These are phyloP conservation scores for Ajuga reptans DNA, from an alignment of 305 asterid genomes.

Conservation along the genomic window DNA sequence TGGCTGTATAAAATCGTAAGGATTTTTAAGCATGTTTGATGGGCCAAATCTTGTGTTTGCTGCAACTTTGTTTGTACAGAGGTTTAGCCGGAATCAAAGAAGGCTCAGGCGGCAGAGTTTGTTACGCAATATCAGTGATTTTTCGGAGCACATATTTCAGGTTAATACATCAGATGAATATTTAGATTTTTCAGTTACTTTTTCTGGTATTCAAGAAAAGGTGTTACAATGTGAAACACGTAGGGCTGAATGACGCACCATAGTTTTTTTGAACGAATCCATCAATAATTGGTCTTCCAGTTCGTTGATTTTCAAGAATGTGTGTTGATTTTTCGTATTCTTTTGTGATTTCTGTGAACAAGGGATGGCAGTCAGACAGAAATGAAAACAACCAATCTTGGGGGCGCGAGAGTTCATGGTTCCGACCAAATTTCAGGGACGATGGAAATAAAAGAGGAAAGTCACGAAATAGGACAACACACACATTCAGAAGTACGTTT, in stretches of 20 bases:
- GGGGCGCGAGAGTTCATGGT: slow-evolving; percentile 50
- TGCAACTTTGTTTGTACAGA: slow-evolving; percentile 36
- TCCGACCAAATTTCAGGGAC: slow-evolving; percentile 40
- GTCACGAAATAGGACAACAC: slow-evolving; percentile 37
- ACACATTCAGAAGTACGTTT: slow-evolving; percentile 37
- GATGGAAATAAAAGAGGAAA: slow-evolving; percentile 43
- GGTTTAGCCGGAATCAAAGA: slow-evolving; percentile 36
- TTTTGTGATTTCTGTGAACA: slow-evolving; percentile 21
- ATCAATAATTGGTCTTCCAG: neutral
- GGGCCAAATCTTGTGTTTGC: slow-evolving; percentile 14
- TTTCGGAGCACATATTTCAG: slow-evolving; percentile 69
- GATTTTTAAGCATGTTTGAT: neutral
- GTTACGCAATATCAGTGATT: slow-evolving; percentile 49
- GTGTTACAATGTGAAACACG: neutral
- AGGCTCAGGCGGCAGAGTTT: slow-evolving; percentile 50
- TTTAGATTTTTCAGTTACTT: neutral
- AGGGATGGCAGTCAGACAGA: slow-evolving; percentile 43
- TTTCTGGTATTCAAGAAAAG: neutral
- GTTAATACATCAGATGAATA: slow-evolving; percentile 28
- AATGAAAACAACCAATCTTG: slow-evolving; percentile 42
- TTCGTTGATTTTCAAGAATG: neutral
- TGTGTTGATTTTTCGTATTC: neutral
- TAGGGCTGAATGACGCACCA: neutral
- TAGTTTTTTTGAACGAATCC: neutral
- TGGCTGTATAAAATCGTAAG: neutral